Evolutionary conservation across 1,284 basidiomycete species (phyloP), one percentile per base, ranked within the genome.

Genomic region (Volvariella surrecta): DNA sequence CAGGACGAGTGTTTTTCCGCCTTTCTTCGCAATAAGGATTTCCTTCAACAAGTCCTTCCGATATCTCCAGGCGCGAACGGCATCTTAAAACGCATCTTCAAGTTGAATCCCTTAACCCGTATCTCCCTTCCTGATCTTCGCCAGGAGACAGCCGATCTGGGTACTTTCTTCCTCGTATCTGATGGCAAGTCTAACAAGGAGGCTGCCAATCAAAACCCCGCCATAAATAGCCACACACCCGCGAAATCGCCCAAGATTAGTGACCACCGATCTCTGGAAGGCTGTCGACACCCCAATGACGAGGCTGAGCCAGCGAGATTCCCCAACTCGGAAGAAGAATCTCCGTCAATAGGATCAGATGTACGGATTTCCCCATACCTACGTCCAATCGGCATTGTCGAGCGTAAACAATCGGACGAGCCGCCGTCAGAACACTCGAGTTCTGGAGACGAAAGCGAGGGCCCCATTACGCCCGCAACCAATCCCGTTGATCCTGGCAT

Each of bases 1-100:
- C 65, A 70, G 38, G 91, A 96, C 62, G 74, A 79, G 43, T 82
- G 79, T 32, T 95, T 88, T 67, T 59, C 67, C 16, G 74, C 79
- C 1, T 92, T 73, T 63, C 61, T 88, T 40, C 62, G 72, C 44
- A 74, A 92, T 54, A 73, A 70, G 22, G 62, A 84, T 48, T 84
- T 84, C 54, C 71, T 94, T 19, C 72, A 71, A n/a, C 62, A 74
- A 16, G 76, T 80, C 49, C 70, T 90, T 2, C 85, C 86, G 13
- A 84, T 93, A 52, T 86, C 84, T 7, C 52, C 59, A 17, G 66
- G 64, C 10, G 72, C 76, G 38, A 76, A 76, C 50, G 53, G 57
- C 0, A 63, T 89, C 46, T 64, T 88, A 51, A 72, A 72, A 47
- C 61, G 64, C 42, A 76, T 84, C 45, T 79, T 88, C 55, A 61